Evolutionary conservation across 495 filamentous ascomycete genomes (phyloP), one percentile per base, ranked within the genome.

Genomic region (Penicillium coprophilum): DNA sequence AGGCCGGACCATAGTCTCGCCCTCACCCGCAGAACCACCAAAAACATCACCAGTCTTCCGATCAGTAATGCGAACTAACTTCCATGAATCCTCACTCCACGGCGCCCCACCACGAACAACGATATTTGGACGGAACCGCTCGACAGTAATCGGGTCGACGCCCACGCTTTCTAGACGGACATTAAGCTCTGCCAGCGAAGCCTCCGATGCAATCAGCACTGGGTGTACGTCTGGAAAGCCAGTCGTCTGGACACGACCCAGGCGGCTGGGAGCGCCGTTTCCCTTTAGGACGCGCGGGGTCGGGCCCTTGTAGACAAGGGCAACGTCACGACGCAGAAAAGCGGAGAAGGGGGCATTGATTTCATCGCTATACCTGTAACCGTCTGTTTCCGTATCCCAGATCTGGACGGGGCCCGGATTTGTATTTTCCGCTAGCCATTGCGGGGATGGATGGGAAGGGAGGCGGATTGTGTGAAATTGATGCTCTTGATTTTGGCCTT

Each of bases 61-160:
- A 17, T 39, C 24, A 8, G 39, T 54, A 34, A 97, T 84, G 24
- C 80, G 78, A 21, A 94, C 82, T 11, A 74, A 75, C 62, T 90
- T 90, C 92, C 92, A 97, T 41, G 72, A 78, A 59, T 97, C 91
- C 65, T 97, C 93, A 12, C 66, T 68, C 74, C 86, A 91, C 2
- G 87, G 72, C n/a, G 68, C 68, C 4, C 79, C 77, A 3, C 87
- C 88, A 4, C 73, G 73, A 48, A 90, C 70, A 51, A 95, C 85
- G 43, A 97, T 87, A 71, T 96, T 97, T 6, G 93, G 83, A 38
- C 93, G 80, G 71, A 96, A 96, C 12, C 91, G 83, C 32, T 82
- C 77, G 24, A 83, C 63, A 1, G 66, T 73, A 44, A 78, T 73
- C 0, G 61, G 56, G 28, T 72, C 68, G 8, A 58, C 57, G 11